Evolutionary conservation across 345 rosid species (phyloP).

Genomic region (Acer saccharum): DNA sequence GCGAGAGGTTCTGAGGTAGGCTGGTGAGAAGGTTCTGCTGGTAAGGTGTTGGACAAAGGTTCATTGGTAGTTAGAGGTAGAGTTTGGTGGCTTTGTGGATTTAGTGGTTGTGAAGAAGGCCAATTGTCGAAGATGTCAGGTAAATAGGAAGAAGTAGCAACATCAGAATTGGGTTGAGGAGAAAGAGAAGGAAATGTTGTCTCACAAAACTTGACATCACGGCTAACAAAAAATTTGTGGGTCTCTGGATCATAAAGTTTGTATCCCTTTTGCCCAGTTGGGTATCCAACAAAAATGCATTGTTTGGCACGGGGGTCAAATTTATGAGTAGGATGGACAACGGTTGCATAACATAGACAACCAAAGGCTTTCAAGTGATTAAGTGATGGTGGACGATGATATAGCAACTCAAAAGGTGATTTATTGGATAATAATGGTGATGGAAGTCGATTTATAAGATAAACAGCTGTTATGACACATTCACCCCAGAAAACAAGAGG

Average conservation of each 20-base stretch:
- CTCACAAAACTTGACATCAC: conserved; percentile 7
- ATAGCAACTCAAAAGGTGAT: not conserved
- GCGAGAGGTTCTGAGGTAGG: too few species aligned
- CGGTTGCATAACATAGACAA: not conserved
- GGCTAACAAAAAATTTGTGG: not conserved
- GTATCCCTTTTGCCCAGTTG: not conserved
- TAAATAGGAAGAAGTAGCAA: too few species aligned
- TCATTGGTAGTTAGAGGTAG: too few species aligned
- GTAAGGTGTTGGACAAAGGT: too few species aligned
- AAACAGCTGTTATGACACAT: not conserved
- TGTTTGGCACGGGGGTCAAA: not conserved
- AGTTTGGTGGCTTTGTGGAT: too few species aligned
- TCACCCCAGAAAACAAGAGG: conserved; percentile 1
- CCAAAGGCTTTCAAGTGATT: conserved; percentile 7
- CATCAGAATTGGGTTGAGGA: too few species aligned
- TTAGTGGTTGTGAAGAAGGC: too few species aligned
- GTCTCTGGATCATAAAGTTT: not conserved
- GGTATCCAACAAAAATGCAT: not conserved
- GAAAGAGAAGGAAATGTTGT: not conserved
- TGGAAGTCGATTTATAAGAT: not conserved
- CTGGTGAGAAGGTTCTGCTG: too few species aligned
- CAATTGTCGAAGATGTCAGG: too few species aligned
- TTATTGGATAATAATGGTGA: not conserved
- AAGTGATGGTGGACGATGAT: not conserved
- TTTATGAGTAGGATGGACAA: not conserved